Base-by-base conservation (phyloP, 2,329 filamentous ascomycete genomes). In the Coniochaeta ligniaria region DNA sequence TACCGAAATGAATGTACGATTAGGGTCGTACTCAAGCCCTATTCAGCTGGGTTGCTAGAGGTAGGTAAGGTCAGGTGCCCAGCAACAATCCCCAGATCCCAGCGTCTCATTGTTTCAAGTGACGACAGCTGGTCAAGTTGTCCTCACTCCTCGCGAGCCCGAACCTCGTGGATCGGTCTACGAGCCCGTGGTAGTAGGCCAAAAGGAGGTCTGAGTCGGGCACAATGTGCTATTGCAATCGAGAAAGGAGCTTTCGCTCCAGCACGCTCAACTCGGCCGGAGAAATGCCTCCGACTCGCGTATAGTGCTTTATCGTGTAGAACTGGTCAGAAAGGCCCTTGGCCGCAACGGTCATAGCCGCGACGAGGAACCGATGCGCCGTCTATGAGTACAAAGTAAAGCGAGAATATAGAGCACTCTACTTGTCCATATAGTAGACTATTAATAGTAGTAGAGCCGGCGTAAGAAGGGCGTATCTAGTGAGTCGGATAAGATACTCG, bases 281-380 rank as follows among this genome's bases (percentile, higher is more conserved):
- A 66, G 91, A 92, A 58, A 99, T 92, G 63, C 95, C 95, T 5
- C 95, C 95, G 0, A 99, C 93, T 60, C 92, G 84, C 43, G 95
- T 93, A 72, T 99, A 99, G 1, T 94, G 96, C 31, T 91, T 91
- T 75, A 99, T 99, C 63, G 96, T 98, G 92, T 95, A 97, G 73
- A 99, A 99, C 31, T 90, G 92, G 73, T 99, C 95, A 35, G 92
- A 97, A 14, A 99, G 82, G 0, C 95, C 95, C 74, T 99, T 99
- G 60, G 93, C 92, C 7, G 94, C 95, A 4, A 99, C 95, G 0
- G 95, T 97, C 11, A 93, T 94, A 20, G 93, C 92, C 1, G 94
- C 95, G 66, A 99, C 99, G 12, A 99, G 83, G 70, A 98, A 99
- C 8, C 95, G 92, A 76, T 99, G 95, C 2, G 98, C 94, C 0